A percentile compares a stretch with the other conserved stretches of the same genome.
Evolutionary conservation across 2,329 filamentous ascomycete genomes (phyloP).

Genomic region (Exserohilum rostratum): DNA sequence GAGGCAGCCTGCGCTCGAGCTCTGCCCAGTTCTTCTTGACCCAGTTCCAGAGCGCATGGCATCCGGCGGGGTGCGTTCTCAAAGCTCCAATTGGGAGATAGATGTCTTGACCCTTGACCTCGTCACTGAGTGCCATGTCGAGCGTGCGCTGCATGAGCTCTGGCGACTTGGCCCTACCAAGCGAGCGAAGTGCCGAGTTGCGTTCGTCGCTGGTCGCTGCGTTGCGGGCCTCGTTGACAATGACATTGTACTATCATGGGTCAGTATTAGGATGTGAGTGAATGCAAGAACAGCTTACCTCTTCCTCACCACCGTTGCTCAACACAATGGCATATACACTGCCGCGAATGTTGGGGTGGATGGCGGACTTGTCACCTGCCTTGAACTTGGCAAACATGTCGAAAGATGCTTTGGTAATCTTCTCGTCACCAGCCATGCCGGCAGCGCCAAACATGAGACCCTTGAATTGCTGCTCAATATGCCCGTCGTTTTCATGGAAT

Average conservation of each 20-base stretch:
- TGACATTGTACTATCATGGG: constrained; percentile 68
- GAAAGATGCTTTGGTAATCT: constrained; percentile 78
- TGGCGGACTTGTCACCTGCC: constrained; percentile 76
- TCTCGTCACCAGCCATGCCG: constrained; percentile 78
- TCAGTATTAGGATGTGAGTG: constrained; percentile 22
- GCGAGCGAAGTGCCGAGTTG: constrained; percentile 83
- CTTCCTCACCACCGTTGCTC: constrained; percentile 81
- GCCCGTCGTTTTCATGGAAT: constrained; percentile 82
- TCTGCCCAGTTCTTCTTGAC: constrained; percentile 88
- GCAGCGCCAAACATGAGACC: constrained; percentile 85
- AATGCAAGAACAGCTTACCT: constrained; percentile 57
- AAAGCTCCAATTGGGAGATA: constrained; percentile 86
- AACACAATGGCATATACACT: constrained; percentile 86
- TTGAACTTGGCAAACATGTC: constrained; percentile 90
- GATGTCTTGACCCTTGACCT: constrained; percentile 93
- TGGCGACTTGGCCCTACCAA: constrained; percentile 79
- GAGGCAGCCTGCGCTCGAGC: constrained; percentile 79
- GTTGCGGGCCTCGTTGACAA: constrained; percentile 76
- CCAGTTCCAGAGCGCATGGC: constrained; percentile 81
- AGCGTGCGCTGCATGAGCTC: constrained; percentile 83
- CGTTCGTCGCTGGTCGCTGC: constrained; percentile 84
- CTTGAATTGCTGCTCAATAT: constrained; percentile 95
- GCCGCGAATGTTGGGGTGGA: constrained; percentile 89
- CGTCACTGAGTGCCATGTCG: constrained; percentile 72
- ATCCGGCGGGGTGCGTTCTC: constrained; percentile 76